These are phyloP conservation scores for Litchi chinensis DNA, from an alignment of 345 rosid species.

Conservation along the genomic window DNA sequence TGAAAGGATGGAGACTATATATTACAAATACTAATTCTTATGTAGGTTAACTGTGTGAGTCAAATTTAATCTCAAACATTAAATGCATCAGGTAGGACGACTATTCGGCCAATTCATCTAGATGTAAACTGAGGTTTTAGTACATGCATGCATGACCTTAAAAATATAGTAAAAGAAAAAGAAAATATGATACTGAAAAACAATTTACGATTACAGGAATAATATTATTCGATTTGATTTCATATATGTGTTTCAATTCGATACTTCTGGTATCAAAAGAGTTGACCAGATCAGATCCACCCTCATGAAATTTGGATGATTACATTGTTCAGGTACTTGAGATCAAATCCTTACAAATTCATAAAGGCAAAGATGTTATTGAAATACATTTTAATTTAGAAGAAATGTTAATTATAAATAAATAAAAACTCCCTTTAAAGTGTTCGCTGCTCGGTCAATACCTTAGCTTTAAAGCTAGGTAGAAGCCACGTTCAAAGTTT, in stretches of 20 bases:
- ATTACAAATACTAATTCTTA: too few species aligned
- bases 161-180: neutral
- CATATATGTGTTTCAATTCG: neutral
- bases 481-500: neutral
- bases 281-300: neutral
- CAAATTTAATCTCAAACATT: too few species aligned
- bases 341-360: neutral
- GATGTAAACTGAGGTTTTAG: neutral
- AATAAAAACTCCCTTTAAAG: too few species aligned
- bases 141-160: neutral
- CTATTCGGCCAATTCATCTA: neutral
- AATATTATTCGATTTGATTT: neutral
- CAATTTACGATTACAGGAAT: neutral
- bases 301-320: neutral
- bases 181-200: neutral
- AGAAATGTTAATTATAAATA: neutral
- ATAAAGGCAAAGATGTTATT: neutral
- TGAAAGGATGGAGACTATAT: too few species aligned
- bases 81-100: too few species aligned
- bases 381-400: neutral
- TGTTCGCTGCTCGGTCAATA: too few species aligned
- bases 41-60: too few species aligned
- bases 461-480: slow-evolving; percentile 2
- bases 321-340: neutral
- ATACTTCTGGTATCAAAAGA: neutral